These are phyloP conservation scores for Trypanosoma avium DNA, from an alignment of 208 protist genomes.

Conservation along the genomic window DNA sequence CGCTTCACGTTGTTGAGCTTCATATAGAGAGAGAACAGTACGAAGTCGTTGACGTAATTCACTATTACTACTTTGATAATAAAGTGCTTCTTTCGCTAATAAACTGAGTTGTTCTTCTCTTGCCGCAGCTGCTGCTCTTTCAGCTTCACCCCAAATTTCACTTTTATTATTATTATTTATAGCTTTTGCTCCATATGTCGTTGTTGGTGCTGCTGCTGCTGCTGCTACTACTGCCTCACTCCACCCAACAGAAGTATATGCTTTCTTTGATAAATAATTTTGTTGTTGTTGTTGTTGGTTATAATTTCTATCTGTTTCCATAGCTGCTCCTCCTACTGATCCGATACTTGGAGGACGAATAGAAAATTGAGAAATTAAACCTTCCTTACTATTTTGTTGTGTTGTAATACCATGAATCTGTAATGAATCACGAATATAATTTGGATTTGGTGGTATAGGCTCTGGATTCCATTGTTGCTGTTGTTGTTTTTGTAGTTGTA, in stretches of 20 bases:
- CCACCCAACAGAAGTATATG: background rate
- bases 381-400: background rate
- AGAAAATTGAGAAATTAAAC: background rate
- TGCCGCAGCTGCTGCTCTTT: background rate
- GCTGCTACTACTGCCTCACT: background rate
- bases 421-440: constrained; percentile 12
- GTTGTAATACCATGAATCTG: background rate
- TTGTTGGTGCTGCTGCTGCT: background rate
- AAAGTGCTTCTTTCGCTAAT: constrained; percentile 60
- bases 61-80: constrained; percentile 58
- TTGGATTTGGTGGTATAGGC: background rate
- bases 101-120: constrained; percentile 43
- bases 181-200: background rate
- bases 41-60: constrained; percentile 62
- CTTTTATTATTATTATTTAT: background rate
- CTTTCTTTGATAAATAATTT: background rate
- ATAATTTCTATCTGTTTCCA: background rate
- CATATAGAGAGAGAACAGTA: constrained; percentile 43
- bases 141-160: background rate
- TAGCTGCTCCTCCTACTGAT: background rate
- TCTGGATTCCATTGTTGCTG: constrained; percentile 6
- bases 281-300: background rate
- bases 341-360: background rate
- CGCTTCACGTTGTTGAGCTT: constrained; percentile 56
- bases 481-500: background rate